phyloP scores from a whole-genome alignment of 2,329 filamentous ascomycete species.

The Cladosporium sp. region DNA sequence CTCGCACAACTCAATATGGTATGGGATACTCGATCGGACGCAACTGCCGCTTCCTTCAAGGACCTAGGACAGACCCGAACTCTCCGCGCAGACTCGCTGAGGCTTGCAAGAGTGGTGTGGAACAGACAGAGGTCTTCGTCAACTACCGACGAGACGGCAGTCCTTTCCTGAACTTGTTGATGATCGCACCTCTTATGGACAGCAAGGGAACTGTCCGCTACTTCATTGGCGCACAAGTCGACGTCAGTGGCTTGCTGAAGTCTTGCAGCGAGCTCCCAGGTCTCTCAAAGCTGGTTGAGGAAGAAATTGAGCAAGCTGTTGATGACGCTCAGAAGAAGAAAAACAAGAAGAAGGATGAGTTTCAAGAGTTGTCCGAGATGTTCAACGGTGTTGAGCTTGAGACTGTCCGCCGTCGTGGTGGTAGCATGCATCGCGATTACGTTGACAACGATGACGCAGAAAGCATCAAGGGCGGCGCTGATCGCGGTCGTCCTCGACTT shows the following conservation, averaged over 20 bases:
- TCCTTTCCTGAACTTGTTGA: slow-evolving; percentile 71
- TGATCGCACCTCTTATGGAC: slow-evolving; percentile 67
- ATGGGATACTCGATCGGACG: slow-evolving; percentile 68
- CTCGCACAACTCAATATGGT: slow-evolving; percentile 69
- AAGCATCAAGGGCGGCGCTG: slow-evolving; percentile 21
- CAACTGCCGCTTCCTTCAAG: slow-evolving; percentile 75
- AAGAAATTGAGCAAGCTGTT: slow-evolving; percentile 29
- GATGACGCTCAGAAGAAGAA: slow-evolving; percentile 26
- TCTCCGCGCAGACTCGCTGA: slow-evolving; percentile 60
- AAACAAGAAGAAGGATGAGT: slow-evolving; percentile 53
- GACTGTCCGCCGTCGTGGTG: slow-evolving; percentile 58
- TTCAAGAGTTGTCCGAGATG: slow-evolving; percentile 64
- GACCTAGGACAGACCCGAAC: slow-evolving; percentile 62
- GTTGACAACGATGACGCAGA: slow-evolving; percentile 45
- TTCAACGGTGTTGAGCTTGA: slow-evolving; percentile 64
- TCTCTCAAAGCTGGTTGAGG: slow-evolving; percentile 38
- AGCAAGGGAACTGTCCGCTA: slow-evolving; percentile 63
- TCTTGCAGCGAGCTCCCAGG: slow-evolving; percentile 62
- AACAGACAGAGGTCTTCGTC: slow-evolving; percentile 68
- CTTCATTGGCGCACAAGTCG: slow-evolving; percentile 67
- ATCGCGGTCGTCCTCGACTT: slow-evolving; percentile 38
- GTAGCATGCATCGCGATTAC: slow-evolving; percentile 56
- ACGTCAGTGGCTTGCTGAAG: slow-evolving; percentile 64
- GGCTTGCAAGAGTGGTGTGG: slow-evolving; percentile 57
- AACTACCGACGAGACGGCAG: slow-evolving; percentile 73